A percentile compares a stretch with the other conserved stretches of the same genome.
Conservation (phyloP, 805 yeast species). For the Candida silvatica region DNA sequence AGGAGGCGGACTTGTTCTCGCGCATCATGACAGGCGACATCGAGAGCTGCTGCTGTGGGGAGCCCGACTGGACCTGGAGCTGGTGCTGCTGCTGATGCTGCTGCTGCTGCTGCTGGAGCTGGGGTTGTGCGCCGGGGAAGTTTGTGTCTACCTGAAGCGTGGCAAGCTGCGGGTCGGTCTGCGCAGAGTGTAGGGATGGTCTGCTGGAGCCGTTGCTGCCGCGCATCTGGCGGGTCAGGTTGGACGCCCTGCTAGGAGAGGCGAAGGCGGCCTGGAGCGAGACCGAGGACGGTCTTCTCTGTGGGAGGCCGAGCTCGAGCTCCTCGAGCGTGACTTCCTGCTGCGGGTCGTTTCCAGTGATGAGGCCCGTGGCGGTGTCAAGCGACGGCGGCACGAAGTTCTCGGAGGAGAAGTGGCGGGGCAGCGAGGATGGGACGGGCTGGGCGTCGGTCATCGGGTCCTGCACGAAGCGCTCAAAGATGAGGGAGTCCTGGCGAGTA, state of each 20-base stretch:
- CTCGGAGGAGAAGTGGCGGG: constrained; percentile 34
- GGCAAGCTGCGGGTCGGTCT: constrained; percentile 3
- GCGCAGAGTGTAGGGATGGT: constrained; percentile 7
- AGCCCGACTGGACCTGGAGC: background rate
- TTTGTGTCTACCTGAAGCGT: too few relatives aligned
- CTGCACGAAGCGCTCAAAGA: constrained; percentile 62
- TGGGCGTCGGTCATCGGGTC: constrained; percentile 34
- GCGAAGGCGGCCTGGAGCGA: constrained; percentile 32
- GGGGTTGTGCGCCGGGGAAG: too few relatives aligned
- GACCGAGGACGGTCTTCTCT: constrained; percentile 45
- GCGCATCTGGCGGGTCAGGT: constrained; percentile 19
- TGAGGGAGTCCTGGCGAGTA: constrained; percentile 32
- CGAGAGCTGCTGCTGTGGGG: constrained; percentile 6
- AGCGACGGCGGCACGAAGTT: constrained; percentile 49
- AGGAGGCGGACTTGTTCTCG: constrained; percentile 27
- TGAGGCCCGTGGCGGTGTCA: constrained; percentile 38
- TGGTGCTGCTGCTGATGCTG: background rate
- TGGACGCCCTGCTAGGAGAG: constrained; percentile 17
- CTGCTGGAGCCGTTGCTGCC: constrained; percentile 4
- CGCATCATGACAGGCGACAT: constrained; percentile 6
- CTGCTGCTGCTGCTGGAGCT: constrained; percentile 5
- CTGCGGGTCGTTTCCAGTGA: constrained; percentile 17
- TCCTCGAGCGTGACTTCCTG: constrained; percentile 27
- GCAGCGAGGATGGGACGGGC: constrained; percentile 22
- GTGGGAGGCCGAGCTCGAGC: constrained; percentile 34